Evolutionary conservation across 257 asterid genomes (phyloP).

Genomic region (Nicotiana knightiana): DNA sequence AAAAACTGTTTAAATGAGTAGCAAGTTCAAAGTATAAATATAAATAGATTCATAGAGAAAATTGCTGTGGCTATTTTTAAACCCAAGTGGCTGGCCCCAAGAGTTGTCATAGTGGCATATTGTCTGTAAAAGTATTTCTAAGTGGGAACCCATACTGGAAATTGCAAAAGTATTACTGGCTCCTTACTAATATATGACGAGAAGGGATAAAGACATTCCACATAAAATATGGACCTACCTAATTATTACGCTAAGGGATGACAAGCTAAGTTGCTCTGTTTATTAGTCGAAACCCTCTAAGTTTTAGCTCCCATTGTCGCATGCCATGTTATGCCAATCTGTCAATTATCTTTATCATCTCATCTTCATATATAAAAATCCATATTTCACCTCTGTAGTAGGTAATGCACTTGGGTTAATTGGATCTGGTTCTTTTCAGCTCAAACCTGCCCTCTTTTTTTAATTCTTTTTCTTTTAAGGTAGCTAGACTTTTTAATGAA

Average conservation of each 20-base stretch:
- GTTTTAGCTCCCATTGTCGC: background rate
- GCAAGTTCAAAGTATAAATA: too few species aligned
- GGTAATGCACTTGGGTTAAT: constrained; percentile 14
- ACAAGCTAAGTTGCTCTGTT: background rate
- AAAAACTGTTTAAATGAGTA: too few species aligned
- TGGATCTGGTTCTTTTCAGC: background rate
- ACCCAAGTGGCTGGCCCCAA: background rate
- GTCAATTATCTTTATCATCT: constrained; percentile 22
- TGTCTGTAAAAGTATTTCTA: background rate
- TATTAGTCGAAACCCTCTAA: constrained; percentile 8
- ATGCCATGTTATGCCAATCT: constrained; percentile 36
- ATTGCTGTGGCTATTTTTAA: background rate
- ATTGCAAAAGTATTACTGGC: background rate
- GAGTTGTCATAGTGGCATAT: background rate
- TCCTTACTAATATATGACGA: background rate
- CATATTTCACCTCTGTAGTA: constrained; percentile 10
- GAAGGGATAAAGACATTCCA: background rate
- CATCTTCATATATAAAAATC: constrained; percentile 4
- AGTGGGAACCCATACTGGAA: constrained; percentile 4
- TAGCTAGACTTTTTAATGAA: background rate
- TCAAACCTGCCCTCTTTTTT: background rate
- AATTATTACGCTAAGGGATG: background rate
- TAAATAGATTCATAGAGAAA: too few species aligned
- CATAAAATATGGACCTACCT: background rate
- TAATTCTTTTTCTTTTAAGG: background rate